Conservation (phyloP, 176 grass and related monocot genomes). For the Ensete glaucum region DNA sequence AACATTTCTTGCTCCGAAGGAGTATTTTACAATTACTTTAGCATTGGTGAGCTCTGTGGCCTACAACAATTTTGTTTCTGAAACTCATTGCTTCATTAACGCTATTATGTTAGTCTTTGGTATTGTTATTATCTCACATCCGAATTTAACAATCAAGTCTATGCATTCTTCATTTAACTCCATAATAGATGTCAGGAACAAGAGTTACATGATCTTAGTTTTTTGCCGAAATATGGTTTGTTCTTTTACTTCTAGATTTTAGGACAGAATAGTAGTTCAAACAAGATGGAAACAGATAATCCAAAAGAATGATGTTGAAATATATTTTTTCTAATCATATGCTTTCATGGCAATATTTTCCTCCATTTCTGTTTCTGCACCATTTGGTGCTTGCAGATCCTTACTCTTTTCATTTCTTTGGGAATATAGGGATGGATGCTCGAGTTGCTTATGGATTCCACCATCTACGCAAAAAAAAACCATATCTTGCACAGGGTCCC, state of each 20-base stretch:
- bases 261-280: neutral
- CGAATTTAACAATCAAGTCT: neutral
- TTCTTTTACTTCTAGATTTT: neutral
- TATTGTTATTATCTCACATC: too few species aligned
- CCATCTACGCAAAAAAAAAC: slow-evolving; percentile 74
- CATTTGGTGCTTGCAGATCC: slow-evolving; percentile 4
- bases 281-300: neutral
- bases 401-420: slow-evolving; percentile 9
- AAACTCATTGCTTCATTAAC: too few species aligned
- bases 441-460: slow-evolving; percentile 97
- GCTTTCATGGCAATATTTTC: neutral
- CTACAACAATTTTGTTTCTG: slow-evolving; percentile 4
- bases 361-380: neutral
- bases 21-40: slow-evolving; percentile 95
- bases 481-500: slow-evolving; percentile 79
- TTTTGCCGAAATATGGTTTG: neutral
- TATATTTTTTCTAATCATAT: neutral
- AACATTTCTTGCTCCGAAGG: slow-evolving; percentile 72
- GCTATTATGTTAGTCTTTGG: too few species aligned
- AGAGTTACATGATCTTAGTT: neutral
- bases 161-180: neutral
- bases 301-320: neutral
- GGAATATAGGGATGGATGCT: slow-evolving; percentile 87
- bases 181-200: neutral
- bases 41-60: slow-evolving; percentile 49